phyloP scores from a whole-genome alignment of 2,329 filamentous ascomycete genomes.

The Sporothrix phasma region DNA sequence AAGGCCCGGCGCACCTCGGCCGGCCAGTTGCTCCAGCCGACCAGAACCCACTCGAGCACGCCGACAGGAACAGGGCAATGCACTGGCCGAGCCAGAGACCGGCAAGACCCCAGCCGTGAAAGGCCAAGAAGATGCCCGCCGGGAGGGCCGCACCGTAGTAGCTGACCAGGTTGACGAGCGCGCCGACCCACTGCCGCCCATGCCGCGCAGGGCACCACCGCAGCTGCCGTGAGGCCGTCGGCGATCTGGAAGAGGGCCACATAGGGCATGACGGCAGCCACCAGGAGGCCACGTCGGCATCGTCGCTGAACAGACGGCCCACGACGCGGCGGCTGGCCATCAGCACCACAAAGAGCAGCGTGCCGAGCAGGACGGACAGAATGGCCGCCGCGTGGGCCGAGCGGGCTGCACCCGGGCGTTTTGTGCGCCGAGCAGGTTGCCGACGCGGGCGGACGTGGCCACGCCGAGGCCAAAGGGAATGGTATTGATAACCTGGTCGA shows the following conservation, averaged over 20 bases:
- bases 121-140: constrained; percentile 73
- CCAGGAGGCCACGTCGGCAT: constrained; percentile 62
- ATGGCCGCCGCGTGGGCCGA: constrained; percentile 68
- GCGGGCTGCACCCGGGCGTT: constrained; percentile 55
- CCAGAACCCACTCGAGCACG: constrained; percentile 66
- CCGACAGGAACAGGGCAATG: constrained; percentile 70
- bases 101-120: constrained; percentile 71
- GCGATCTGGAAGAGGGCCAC: constrained; percentile 87
- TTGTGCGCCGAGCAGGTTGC: constrained; percentile 66
- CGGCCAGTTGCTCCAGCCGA: constrained; percentile 69
- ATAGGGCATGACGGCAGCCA: constrained; percentile 69
- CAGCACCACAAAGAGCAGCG: constrained; percentile 55
- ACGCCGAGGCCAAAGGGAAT: constrained; percentile 82
- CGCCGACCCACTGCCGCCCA: constrained; percentile 83
- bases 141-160: constrained; percentile 79
- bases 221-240: constrained; percentile 75
- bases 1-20: constrained; percentile 62
- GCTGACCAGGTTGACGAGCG: constrained; percentile 68
- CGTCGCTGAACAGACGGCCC: constrained; percentile 72
- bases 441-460: constrained; percentile 65
- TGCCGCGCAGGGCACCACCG: constrained; percentile 69
- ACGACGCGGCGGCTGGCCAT: constrained; percentile 64
- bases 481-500: constrained; percentile 74
- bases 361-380: constrained; percentile 60
- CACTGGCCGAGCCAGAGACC: constrained; percentile 81